phyloP scores from a whole-genome alignment of 2,329 filamentous ascomycete species.

The Aspergillus carbonarius region DNA sequence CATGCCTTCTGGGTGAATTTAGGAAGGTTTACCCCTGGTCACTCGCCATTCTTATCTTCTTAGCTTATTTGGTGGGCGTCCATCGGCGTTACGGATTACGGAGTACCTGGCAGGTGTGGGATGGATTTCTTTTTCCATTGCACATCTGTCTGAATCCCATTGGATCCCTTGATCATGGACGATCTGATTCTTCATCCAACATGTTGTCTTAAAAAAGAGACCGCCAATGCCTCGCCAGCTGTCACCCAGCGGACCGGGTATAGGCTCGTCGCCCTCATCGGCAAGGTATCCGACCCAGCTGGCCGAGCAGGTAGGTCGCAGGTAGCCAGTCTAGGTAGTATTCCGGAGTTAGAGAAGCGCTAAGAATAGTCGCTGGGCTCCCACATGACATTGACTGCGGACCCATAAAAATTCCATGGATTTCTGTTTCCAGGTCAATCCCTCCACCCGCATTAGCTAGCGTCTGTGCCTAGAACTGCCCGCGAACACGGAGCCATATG shows the following conservation, averaged over 20 bases:
- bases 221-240: background rate
- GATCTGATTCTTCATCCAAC: no score
- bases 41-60: conserved; percentile 8
- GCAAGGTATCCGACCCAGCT: conserved; percentile 10
- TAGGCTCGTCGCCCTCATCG: conserved; percentile 1
- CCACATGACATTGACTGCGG: conserved; percentile 19
- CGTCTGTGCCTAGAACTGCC: conserved; percentile 14
- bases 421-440: conserved; percentile 8
- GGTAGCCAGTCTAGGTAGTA: no score
- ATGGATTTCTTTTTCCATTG: background rate
- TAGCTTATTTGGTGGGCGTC: background rate
- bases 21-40: conserved; percentile 12
- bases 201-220: background rate
- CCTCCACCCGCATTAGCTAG: conserved; percentile 11
- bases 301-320: background rate
- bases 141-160: background rate
- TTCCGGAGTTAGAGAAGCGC: background rate
- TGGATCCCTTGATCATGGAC: no score
- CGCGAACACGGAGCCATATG: conserved; percentile 11
- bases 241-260: background rate
- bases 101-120: background rate
- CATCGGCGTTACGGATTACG: background rate
- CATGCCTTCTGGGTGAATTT: background rate
- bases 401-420: conserved; percentile 18
- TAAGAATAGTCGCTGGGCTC: conserved; percentile 17